Conservation (phyloP, 1,284 basidiomycete genomes). For the Peniophora sp. region DNA sequence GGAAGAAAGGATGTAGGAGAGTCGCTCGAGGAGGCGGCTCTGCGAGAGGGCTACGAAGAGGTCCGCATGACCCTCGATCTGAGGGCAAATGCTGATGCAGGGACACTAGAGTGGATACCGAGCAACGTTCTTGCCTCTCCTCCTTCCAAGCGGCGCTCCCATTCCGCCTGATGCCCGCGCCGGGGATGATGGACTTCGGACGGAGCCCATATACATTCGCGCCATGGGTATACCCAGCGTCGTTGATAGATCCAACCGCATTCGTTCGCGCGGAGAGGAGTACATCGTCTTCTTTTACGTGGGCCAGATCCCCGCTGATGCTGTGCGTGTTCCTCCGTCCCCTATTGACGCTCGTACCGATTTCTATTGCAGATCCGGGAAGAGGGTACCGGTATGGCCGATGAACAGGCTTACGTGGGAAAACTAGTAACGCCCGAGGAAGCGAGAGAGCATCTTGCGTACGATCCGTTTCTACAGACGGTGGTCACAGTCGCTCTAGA, state of each 20-base stretch:
- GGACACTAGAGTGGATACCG: constrained; percentile 41
- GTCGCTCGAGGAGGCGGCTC: constrained; percentile 44
- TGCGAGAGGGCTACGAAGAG: constrained; percentile 62
- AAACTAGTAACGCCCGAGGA: constrained; percentile 10
- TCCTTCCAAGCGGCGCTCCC: constrained; percentile 14
- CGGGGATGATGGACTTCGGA: not conserved
- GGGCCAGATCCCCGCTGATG: constrained; percentile 41
- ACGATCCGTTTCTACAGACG: too few relatives aligned
- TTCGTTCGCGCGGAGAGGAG: constrained; percentile 26
- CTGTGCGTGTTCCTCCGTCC: constrained; percentile 27
- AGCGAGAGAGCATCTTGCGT: too few relatives aligned
- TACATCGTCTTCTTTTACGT: constrained; percentile 48
- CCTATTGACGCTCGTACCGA: not conserved
- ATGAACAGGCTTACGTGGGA: constrained; percentile 39
- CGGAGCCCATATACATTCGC: not conserved
- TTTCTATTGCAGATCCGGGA: constrained; percentile 30
- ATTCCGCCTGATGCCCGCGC: not conserved
- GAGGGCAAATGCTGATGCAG: not conserved
- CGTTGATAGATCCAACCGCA: not conserved
- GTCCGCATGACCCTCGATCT: constrained; percentile 21
- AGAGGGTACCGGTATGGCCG: constrained; percentile 43
- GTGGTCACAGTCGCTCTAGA: too few relatives aligned
- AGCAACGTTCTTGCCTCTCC: constrained; percentile 39
- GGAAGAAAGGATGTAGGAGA: constrained; percentile 61
- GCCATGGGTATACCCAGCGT: not conserved